Percentiles rank a stretch among this genome's conserved stretches.
Evolutionary conservation across 2,329 filamentous ascomycete species (phyloP).

Genomic region (Paraconiothyrium brasiliense): DNA sequence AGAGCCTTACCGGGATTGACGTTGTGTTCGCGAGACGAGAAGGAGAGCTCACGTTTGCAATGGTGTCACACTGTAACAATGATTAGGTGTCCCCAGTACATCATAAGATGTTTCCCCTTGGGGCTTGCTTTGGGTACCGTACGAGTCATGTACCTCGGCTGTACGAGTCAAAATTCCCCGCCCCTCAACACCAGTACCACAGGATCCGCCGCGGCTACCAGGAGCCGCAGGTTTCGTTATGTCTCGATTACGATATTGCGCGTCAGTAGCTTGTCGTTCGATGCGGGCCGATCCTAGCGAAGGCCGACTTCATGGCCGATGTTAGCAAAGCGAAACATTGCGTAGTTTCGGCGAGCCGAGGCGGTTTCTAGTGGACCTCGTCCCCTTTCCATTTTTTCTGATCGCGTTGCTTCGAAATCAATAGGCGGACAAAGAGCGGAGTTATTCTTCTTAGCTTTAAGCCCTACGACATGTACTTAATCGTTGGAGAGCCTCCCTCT

Average conservation of each 20-base stretch:
- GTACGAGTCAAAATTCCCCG: neutral
- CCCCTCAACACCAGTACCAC: conserved; percentile 5
- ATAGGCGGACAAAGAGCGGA: conserved; percentile 7
- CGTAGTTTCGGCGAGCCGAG: conserved; percentile 8
- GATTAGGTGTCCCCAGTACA: neutral
- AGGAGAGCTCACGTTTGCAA: neutral
- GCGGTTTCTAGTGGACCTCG: neutral
- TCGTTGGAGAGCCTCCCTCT: neutral
- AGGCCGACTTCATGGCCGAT: conserved; percentile 9
- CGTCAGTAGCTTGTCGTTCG: neutral
- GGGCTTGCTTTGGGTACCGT: neutral
- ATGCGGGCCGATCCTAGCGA: conserved; percentile 8
- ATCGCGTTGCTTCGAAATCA: conserved; percentile 1
- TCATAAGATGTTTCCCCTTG: neutral
- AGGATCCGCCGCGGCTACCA: neutral
- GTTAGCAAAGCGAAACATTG: neutral
- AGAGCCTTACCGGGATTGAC: neutral
- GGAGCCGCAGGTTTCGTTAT: neutral
- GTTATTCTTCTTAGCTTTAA: neutral
- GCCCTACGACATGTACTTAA: neutral
- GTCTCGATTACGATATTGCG: neutral
- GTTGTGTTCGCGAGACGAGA: neutral
- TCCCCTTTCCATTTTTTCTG: conserved; percentile 4
- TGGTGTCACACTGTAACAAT: neutral
- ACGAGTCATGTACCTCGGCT: conserved; percentile 7